These are phyloP conservation scores for Houttuynia cordata DNA, from an alignment of 164 flowering plant genomes.

Conservation along the genomic window DNA sequence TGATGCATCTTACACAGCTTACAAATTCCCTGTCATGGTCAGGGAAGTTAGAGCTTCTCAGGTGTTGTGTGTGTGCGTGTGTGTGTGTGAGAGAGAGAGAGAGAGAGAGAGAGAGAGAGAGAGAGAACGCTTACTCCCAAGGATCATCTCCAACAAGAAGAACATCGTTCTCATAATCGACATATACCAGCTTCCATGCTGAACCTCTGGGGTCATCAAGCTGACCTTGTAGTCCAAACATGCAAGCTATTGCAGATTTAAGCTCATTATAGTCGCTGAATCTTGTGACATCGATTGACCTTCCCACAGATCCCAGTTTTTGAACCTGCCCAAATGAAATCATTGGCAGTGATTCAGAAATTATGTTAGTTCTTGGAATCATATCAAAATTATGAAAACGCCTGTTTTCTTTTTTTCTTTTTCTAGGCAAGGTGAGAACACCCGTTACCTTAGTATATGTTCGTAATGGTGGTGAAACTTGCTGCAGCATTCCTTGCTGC, in stretches of 20 bases:
- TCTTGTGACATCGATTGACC: constrained; percentile 85
- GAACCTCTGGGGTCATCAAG: constrained; percentile 64
- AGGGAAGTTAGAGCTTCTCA: neutral
- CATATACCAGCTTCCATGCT: constrained; percentile 87
- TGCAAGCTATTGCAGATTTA: constrained; percentile 63
- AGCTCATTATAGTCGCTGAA: constrained; percentile 72
- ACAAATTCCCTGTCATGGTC: constrained; percentile 75
- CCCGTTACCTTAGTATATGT: constrained; percentile 80
- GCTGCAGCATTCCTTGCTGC: constrained; percentile 70
- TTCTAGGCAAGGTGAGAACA: neutral
- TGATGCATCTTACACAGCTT: constrained; percentile 86
- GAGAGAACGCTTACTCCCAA: constrained; percentile 99
- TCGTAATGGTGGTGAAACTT: constrained; percentile 59
- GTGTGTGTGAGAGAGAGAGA: neutral
- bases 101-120: no score
- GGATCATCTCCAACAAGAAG: constrained; percentile 99
- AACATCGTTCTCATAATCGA: constrained; percentile 90
- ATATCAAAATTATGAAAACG: no score
- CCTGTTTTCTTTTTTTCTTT: no score
- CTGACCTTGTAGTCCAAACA: constrained; percentile 89
- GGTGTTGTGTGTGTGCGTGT: no score
- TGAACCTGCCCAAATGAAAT: constrained; percentile 55
- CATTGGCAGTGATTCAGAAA: constrained; percentile 2
- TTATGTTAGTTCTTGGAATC: no score
- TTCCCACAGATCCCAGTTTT: constrained; percentile 94